Evolutionary conservation across 2,329 filamentous ascomycete species (phyloP), one percentile per base, ranked within the genome.

Genomic region (Fusarium sp.): DNA sequence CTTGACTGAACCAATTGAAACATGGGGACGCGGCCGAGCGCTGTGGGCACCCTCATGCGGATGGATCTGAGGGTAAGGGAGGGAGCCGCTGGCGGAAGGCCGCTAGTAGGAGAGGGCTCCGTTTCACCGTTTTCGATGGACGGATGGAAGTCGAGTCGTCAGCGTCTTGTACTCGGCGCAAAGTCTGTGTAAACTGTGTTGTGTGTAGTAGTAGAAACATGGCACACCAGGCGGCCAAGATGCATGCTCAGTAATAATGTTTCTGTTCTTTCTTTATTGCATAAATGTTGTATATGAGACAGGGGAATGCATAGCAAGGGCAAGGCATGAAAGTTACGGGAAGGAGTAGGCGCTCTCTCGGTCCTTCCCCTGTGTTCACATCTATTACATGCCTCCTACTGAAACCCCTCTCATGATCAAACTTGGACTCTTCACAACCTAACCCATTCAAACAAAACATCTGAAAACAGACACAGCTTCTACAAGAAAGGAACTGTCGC

Each of bases 81-180:
- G 59, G 59, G 59, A 62, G 59, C 59, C 59, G 43, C 59, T 50
- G 59, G 59, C 25, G 57, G 34, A 60, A 39, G 58, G 14, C 39
- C 25, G 57, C 20, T 39, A 39, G 35, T 37, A 18, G 35, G 14
- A 37, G 37, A 59, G 32, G 34, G 54, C 54, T 67, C 61, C 45
- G 71, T 73, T 71, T 73, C 70, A 62, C 27, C 56, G 67, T 63
- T 62, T 60, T 64, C 63, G 63, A 71, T 45, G 45, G 45, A 23
- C 6, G 34, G 34, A 37, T 43, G 41, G 11, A 52, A 32, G 18
- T 54, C 48, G 27, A 54, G 48, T 32, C 18, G 48, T 52, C 48
- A 52, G 25, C 25, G 16, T 30, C 48, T 52, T 52, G 25, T 52
- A n/a, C 48, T 32, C 25, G 27, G 27, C 4, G 18, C 18, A 54